phyloP scores from a whole-genome alignment of 1,284 basidiomycete species.

The Melampsora americana region DNA sequence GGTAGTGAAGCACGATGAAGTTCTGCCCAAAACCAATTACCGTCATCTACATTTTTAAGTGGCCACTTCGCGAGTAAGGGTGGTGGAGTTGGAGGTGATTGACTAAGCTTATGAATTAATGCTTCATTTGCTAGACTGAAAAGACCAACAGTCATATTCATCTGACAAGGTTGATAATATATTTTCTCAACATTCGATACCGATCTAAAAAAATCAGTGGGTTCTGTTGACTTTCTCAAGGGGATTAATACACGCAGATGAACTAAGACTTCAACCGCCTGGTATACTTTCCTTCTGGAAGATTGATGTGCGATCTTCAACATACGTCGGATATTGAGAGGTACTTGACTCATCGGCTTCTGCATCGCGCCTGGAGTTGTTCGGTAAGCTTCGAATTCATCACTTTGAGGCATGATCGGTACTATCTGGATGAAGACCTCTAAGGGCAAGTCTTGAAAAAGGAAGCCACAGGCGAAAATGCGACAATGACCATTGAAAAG shows the following conservation, averaged over 20 bases:
- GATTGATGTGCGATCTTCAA: conserved; percentile 63
- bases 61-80: conserved; percentile 36
- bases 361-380: conserved; percentile 58
- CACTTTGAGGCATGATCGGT: conserved; percentile 60
- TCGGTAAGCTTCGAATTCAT: conserved; percentile 61
- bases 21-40: conserved; percentile 31
- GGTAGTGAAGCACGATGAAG: conserved; percentile 40
- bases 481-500: conserved; percentile 59
- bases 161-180: conserved; percentile 32
- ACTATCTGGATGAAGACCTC: conserved; percentile 64
- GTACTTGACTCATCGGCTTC: conserved; percentile 60
- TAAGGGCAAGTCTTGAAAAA: conserved; percentile 63
- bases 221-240: conserved; percentile 52
- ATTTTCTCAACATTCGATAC: conserved; percentile 21
- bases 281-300: conserved; percentile 62
- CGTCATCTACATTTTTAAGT: conserved; percentile 24
- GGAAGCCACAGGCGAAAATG: conserved; percentile 63
- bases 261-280: conserved; percentile 62
- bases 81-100: conserved; percentile 22
- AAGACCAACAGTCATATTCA: conserved; percentile 19
- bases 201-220: conserved; percentile 30
- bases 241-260: conserved; percentile 62
- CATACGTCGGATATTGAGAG: conserved; percentile 58
- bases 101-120: conserved; percentile 14
- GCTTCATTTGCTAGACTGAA: conserved; percentile 36